These are phyloP conservation scores for Chaetomium globosum DNA, from an alignment of 2,329 filamentous ascomycete genomes.

Conservation along the genomic window DNA sequence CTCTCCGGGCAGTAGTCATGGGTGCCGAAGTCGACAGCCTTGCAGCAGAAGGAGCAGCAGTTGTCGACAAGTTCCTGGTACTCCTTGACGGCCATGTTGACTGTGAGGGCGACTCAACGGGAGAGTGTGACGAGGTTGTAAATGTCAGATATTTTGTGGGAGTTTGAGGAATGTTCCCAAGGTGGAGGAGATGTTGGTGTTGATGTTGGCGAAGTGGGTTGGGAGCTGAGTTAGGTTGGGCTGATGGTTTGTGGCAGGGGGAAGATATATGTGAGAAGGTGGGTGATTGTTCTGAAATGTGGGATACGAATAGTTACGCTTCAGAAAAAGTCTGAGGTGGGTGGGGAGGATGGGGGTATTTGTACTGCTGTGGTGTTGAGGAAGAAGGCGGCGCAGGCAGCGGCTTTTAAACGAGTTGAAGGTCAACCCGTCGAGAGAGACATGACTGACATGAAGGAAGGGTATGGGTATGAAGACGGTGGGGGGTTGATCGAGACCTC, in stretches of 20 bases:
- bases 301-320: slow-evolving; percentile 7
- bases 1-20: slow-evolving; percentile 53
- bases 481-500: slow-evolving; percentile 18
- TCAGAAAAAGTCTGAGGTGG: neutral
- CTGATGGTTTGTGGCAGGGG: neutral
- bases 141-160: too few species aligned
- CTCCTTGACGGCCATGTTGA: slow-evolving; percentile 50
- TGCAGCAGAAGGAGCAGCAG: slow-evolving; percentile 58
- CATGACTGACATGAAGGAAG: slow-evolving; percentile 23
- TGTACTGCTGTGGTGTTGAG: slow-evolving; percentile 22
- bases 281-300: neutral
- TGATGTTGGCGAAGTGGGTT: neutral
- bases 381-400: slow-evolving; percentile 13
- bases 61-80: slow-evolving; percentile 50
- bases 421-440: slow-evolving; percentile 23
- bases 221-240: neutral
- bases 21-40: slow-evolving; percentile 52
- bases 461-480: slow-evolving; percentile 12
- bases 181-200: neutral
- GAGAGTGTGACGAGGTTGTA: neutral
- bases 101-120: neutral
- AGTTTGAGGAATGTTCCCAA: neutral
- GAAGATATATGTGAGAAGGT: neutral
- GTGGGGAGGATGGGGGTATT: slow-evolving; percentile 12
- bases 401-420: slow-evolving; percentile 15